Conservation (phyloP, 163 green algal genomes). For the Trebouxiophyceae sp. region DNA sequence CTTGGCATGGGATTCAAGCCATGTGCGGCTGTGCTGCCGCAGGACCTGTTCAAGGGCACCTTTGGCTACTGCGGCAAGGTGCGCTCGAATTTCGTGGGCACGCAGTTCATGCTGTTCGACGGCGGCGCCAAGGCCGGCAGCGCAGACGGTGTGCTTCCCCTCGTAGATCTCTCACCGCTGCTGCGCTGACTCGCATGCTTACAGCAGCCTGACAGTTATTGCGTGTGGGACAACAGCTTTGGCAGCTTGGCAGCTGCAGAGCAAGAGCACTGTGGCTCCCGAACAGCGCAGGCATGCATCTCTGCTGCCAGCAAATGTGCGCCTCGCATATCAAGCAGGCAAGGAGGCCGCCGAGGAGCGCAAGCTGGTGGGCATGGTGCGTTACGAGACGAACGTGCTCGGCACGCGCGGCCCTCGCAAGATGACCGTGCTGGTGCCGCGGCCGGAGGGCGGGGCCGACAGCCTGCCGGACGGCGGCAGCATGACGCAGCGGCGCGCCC, state of each 20-base stretch:
- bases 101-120: constrained; percentile 84
- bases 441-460: constrained; percentile 9
- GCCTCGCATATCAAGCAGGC: neutral
- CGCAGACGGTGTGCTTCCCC: too few species aligned
- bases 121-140: too few species aligned
- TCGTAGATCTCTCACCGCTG: too few species aligned
- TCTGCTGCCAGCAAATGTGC: too few species aligned
- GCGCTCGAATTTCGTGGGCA: constrained; percentile 89
- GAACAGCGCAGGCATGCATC: too few species aligned
- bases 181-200: too few species aligned
- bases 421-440: constrained; percentile 77
- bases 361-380: constrained; percentile 60
- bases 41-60: constrained; percentile 29
- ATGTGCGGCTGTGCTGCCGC: constrained; percentile 16
- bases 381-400: constrained; percentile 90
- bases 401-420: constrained; percentile 83
- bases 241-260: too few species aligned
- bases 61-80: constrained; percentile 75
- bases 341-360: constrained; percentile 3
- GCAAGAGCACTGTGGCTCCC: too few species aligned
- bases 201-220: too few species aligned
- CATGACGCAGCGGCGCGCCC: neutral
- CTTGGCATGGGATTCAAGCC: too few species aligned
- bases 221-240: too few species aligned
- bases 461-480: neutral